A percentile compares a stretch with the other conserved stretches of the same genome.
These are phyloP conservation scores for Rhamnella rubrinervis DNA, from an alignment of 331 rosid genomes.

Conservation along the genomic window DNA sequence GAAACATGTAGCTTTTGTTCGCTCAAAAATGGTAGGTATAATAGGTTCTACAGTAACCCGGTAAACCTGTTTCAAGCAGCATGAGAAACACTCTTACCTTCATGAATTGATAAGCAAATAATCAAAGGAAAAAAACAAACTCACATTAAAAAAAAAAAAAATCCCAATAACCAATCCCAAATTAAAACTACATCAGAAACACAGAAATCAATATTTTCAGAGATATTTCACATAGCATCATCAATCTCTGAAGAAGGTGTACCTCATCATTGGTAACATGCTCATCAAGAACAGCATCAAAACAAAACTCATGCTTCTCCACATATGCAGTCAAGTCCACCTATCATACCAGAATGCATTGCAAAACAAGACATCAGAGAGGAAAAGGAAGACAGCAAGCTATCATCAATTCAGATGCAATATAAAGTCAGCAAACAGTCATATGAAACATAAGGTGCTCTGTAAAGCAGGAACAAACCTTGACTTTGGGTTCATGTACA, in stretches of 20 bases:
- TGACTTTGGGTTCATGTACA: slow-evolving; percentile 86
- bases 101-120: not conserved
- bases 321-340: slow-evolving; percentile 98
- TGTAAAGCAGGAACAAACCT: slow-evolving; percentile 48
- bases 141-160: slow-evolving; percentile 11
- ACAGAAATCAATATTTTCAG: slow-evolving; percentile 4
- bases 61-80: slow-evolving; percentile 62
- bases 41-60: slow-evolving; percentile 87
- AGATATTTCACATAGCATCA: not conserved
- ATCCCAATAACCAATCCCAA: slow-evolving; percentile 10
- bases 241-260: slow-evolving; percentile 20
- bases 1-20: slow-evolving; percentile 96
- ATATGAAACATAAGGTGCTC: slow-evolving; percentile 11
- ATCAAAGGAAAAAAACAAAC: slow-evolving; percentile 13
- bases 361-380: not conserved
- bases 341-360: slow-evolving; percentile 37
- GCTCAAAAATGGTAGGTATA: slow-evolving; percentile 87
- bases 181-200: slow-evolving; percentile 11
- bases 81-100: slow-evolving; percentile 23
- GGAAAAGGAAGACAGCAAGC: not conserved
- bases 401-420: slow-evolving; percentile 17
- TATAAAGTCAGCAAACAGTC: slow-evolving; percentile 17
- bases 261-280: slow-evolving; percentile 87
- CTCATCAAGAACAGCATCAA: slow-evolving; percentile 88
- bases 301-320: slow-evolving; percentile 97